Percentiles rank a stretch among this genome's conserved stretches.
phyloP scores from a whole-genome alignment of 2,329 filamentous ascomycete species.

The Colletotrichum filicis region DNA sequence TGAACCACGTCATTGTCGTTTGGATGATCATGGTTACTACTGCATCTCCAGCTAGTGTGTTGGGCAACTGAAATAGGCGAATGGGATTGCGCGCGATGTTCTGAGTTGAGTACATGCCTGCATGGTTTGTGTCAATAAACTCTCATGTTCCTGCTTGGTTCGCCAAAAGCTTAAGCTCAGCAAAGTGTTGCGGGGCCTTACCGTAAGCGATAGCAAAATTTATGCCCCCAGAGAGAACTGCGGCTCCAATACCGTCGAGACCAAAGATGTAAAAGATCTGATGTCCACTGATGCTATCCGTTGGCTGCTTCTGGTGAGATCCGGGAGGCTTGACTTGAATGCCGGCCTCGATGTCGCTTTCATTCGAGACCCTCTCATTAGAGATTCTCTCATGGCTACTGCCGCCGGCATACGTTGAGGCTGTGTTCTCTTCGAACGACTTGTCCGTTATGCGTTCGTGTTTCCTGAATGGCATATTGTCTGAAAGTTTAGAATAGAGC shows the following conservation, averaged over 20 bases:
- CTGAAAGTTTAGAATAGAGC: not conserved
- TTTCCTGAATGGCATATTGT: slow-evolving; percentile 10
- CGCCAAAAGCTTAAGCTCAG: not conserved
- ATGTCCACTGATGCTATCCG: slow-evolving; percentile 50
- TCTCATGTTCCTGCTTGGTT: not conserved
- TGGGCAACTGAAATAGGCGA: slow-evolving; percentile 60
- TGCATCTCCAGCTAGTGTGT: slow-evolving; percentile 61
- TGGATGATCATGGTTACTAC: slow-evolving; percentile 63
- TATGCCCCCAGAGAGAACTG: slow-evolving; percentile 59
- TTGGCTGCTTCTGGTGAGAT: slow-evolving; percentile 44
- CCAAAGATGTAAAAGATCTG: slow-evolving; percentile 62
- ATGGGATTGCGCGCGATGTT: slow-evolving; percentile 50
- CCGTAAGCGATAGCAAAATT: slow-evolving; percentile 65
- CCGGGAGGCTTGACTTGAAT: not conserved
- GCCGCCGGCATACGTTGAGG: not conserved
- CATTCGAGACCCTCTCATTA: not conserved
- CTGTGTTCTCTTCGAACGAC: not conserved
- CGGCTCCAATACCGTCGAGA: slow-evolving; percentile 58
- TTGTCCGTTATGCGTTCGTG: slow-evolving; percentile 2
- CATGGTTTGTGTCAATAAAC: not conserved
- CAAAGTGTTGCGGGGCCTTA: slow-evolving; percentile 39
- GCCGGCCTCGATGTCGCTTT: slow-evolving; percentile 5
- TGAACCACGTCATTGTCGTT: slow-evolving; percentile 61
- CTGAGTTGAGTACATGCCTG: slow-evolving; percentile 59
- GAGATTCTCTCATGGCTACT: not conserved